Evolutionary conservation across 2,329 filamentous ascomycete species (phyloP).

Genomic region (Zopfia rhizophila): DNA sequence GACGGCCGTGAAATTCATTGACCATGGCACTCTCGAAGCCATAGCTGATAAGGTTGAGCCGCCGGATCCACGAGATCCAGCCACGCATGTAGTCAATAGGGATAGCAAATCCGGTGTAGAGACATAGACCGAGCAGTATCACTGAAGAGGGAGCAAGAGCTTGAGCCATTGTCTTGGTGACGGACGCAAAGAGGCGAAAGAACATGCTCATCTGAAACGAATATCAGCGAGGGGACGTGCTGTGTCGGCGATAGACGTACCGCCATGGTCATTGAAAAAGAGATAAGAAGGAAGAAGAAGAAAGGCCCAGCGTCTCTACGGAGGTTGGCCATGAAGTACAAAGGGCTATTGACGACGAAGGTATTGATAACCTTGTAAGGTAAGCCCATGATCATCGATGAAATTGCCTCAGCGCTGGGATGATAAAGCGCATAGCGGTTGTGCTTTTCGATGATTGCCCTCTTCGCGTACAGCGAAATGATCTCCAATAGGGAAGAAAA

Average conservation of each 20-base stretch:
- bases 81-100: slow-evolving; percentile 66
- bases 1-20: slow-evolving; percentile 67
- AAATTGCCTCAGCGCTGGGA: slow-evolving; percentile 81
- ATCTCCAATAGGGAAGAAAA: slow-evolving; percentile 65
- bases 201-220: slow-evolving; percentile 82
- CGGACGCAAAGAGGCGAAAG: slow-evolving; percentile 79
- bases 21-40: slow-evolving; percentile 81
- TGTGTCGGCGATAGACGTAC: too few species aligned
- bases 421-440: slow-evolving; percentile 87
- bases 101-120: slow-evolving; percentile 73
- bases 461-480: slow-evolving; percentile 80
- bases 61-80: slow-evolving; percentile 65
- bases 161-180: slow-evolving; percentile 72
- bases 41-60: slow-evolving; percentile 80
- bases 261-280: slow-evolving; percentile 57
- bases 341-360: slow-evolving; percentile 76
- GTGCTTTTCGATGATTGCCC: slow-evolving; percentile 90
- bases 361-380: slow-evolving; percentile 78
- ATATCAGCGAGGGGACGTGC: too few species aligned
- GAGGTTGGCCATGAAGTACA: slow-evolving; percentile 88
- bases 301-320: slow-evolving; percentile 76
- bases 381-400: slow-evolving; percentile 83
- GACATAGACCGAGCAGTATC: slow-evolving; percentile 70
- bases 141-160: slow-evolving; percentile 64
- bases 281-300: slow-evolving; percentile 80